Evolutionary conservation across 2,329 filamentous ascomycete species (phyloP), one percentile per base, ranked within the genome.

Genomic region (Trichoderma harzianum): DNA sequence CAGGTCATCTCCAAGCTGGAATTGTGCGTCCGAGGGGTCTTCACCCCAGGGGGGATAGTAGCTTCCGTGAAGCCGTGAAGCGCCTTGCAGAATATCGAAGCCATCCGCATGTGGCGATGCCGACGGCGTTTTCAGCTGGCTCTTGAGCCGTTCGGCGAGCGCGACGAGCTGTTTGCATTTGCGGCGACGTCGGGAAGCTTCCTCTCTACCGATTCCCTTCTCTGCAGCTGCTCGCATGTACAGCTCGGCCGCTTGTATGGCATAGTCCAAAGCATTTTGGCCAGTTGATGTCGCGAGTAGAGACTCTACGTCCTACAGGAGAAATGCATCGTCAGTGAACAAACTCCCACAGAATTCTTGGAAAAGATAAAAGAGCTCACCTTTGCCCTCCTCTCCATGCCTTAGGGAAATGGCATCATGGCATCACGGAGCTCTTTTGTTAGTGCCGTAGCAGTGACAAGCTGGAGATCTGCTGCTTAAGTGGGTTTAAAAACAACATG

Each of bases 11-110:
- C 79, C 75, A 32, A 86, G 80, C 36, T 85, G 80, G 75, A 98
- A 97, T 34, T 92, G 88, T 5, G 85, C 80, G 0, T 87, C 79
- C 4, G 81, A 79, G 1, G 93, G 91, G 32, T 89, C 84, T 2
- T 81, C 81, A n/a, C 87, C 87, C 96, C 96, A 99, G 0, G 93
- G 94, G 12, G 92, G 94, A 75, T 97, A 98, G 24, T 92, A 86
- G 77, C 90, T 92, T 0, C 92, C 93, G 78, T 97, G 93, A 24
- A 99, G 86, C 70, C 90, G 91, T 5, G 95, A 96, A 4, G 91
- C 90, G 77, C 91, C 90, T 2, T 93, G 84, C 10, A 98, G 81
- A 65, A 98, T 90, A 10, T 72, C 4, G 24, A 62, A 36, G 39
- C 70, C 66, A 69, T 39, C 24, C 18, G n/a, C 12, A 6, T 24